These are phyloP conservation scores for Tilletia setariae DNA, from an alignment of 1,284 basidiomycete species.

Conservation along the genomic window DNA sequence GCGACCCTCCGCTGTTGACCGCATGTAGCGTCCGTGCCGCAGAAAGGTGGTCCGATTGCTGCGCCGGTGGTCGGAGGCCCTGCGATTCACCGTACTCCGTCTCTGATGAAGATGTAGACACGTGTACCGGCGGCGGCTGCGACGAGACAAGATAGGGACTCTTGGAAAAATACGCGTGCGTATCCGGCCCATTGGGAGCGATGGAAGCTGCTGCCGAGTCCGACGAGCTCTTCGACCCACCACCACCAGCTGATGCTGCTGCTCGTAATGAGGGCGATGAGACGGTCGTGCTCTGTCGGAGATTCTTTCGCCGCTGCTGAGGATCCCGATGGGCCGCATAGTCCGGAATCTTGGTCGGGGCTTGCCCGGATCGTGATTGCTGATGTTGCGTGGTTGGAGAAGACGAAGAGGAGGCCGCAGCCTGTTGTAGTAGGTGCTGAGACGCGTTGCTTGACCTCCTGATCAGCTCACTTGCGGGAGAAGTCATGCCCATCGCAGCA, in stretches of 20 bases:
- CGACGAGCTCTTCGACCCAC: neutral
- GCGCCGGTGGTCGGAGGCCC: too few relatives aligned
- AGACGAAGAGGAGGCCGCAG: neutral
- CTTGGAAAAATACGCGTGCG: too few relatives aligned
- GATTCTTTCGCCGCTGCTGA: neutral
- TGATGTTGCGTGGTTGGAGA: neutral
- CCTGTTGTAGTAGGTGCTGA: neutral
- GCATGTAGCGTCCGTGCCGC: constrained; percentile 17
- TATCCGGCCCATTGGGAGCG: too few relatives aligned
- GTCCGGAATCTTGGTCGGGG: too few relatives aligned
- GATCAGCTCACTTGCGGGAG: neutral
- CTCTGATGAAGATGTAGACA: too few relatives aligned
- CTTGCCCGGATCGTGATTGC: neutral
- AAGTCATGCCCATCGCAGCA: constrained; percentile 2
- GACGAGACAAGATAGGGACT: too few relatives aligned
- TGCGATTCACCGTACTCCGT: too few relatives aligned
- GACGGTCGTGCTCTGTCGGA: neutral
- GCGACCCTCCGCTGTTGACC: constrained; percentile 8
- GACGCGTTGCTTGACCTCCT: neutral
- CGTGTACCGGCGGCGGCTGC: too few relatives aligned
- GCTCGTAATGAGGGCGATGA: neutral
- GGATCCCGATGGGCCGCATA: too few relatives aligned
- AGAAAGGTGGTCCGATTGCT: constrained; percentile 15
- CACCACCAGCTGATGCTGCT: neutral
- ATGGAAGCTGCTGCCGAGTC: too few relatives aligned